Percentiles rank a stretch among this genome's conserved stretches.
Evolutionary conservation across 225 moss, liverwort and hornwort genomes (phyloP).

Genomic region (Lunularia cruciata): DNA sequence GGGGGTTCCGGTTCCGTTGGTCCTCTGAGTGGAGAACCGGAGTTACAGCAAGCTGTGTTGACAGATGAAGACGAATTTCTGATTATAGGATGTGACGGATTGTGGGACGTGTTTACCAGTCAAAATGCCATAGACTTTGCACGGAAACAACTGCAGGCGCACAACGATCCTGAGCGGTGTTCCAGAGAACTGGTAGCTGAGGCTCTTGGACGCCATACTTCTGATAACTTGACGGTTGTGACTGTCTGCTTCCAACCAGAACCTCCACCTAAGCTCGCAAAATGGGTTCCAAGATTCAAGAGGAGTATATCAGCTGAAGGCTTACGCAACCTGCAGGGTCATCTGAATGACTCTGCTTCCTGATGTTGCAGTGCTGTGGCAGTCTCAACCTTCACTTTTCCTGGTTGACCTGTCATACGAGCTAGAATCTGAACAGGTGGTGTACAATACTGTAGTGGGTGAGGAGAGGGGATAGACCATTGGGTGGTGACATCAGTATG

Average conservation of each 20-base stretch:
- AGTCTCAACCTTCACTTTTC: not conserved
- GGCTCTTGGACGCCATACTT: constrained; percentile 67
- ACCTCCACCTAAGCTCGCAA: constrained; percentile 62
- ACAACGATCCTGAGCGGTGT: constrained; percentile 82
- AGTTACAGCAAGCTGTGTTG: constrained; percentile 59
- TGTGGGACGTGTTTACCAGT: constrained; percentile 96
- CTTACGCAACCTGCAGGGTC: constrained; percentile 38
- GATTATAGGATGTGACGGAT: constrained; percentile 90
- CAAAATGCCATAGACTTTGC: constrained; percentile 90
- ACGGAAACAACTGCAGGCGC: constrained; percentile 73
- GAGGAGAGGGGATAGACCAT: constrained; percentile 20
- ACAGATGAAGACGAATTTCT: constrained; percentile 91
- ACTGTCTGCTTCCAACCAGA: constrained; percentile 72
- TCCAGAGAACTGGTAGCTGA: constrained; percentile 78
- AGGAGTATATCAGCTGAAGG: constrained; percentile 50
- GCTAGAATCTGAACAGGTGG: constrained; percentile 19
- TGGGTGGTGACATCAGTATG: constrained; percentile 21
- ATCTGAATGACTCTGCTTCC: constrained; percentile 23
- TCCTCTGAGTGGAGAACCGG: constrained; percentile 71
- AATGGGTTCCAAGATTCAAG: constrained; percentile 39
- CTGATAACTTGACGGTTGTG: constrained; percentile 89
- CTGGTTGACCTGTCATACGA: constrained; percentile 12
- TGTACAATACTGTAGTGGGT: constrained; percentile 41
- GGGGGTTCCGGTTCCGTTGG: constrained; percentile 7
- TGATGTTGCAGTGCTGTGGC: constrained; percentile 9